Conservation (phyloP, 805 yeast species). For the Wickerhamomyces kurtzmanii region DNA sequence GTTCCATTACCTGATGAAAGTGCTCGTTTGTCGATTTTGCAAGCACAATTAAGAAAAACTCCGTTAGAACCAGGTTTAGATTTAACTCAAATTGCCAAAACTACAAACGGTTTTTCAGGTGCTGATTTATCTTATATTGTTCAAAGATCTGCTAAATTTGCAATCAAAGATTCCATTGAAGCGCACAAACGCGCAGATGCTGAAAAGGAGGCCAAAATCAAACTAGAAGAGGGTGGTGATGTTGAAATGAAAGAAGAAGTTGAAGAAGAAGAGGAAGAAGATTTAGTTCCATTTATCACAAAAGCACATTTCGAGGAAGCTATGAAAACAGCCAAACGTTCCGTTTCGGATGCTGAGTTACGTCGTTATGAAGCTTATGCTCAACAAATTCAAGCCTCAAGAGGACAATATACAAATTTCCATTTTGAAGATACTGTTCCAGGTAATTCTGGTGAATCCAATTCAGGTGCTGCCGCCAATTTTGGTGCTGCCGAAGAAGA, state of each 20-base stretch:
- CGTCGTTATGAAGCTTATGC: conserved; percentile 99
- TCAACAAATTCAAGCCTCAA: conserved; percentile 89
- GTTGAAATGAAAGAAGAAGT: conserved; percentile 36
- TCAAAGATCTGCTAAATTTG: conserved; percentile 97
- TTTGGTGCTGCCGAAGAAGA: conserved; percentile 45
- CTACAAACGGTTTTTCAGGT: conserved; percentile 98
- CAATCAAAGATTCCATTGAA: conserved; percentile 95
- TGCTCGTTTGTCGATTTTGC: conserved; percentile 87
- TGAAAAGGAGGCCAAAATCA: conserved; percentile 30
- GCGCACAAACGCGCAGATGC: conserved; percentile 48
- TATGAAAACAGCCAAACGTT: conserved; percentile 97
- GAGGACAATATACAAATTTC: conserved; percentile 91
- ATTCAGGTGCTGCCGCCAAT: conserved; percentile 26
- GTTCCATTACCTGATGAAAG: conserved; percentile 97
- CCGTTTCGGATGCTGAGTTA: conserved; percentile 93
- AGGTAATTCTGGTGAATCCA: conserved; percentile 12
- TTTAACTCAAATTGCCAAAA: conserved; percentile 78
- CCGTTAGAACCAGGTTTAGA: conserved; percentile 97
- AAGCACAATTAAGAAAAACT: conserved; percentile 95
- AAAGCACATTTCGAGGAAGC: conserved; percentile 97
- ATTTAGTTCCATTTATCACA: conserved; percentile 93
- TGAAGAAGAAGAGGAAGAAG: conserved; percentile 63
- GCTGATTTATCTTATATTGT: conserved; percentile 96
- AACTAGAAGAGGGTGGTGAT: conserved; percentile 37
- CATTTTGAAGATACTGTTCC: conserved; percentile 56